Conservation (phyloP, 73 alveolate species). For the Stentor roeselii region DNA sequence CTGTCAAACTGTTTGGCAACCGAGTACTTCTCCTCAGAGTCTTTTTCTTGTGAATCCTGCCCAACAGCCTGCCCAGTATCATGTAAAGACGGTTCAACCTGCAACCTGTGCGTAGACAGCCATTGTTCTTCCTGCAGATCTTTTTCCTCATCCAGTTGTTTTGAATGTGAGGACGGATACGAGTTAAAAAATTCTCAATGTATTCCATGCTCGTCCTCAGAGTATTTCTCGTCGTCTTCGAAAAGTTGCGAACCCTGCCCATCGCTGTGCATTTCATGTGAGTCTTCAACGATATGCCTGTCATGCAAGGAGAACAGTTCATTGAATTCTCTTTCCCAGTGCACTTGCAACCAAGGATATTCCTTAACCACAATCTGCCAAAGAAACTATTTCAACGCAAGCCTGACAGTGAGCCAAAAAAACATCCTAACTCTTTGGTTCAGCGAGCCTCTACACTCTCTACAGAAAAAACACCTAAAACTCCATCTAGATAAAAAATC, state of each 20-base stretch:
- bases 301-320: neutral
- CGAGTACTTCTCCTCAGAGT: neutral
- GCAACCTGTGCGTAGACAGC: neutral
- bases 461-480: neutral
- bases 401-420: neutral
- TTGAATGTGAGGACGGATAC: neutral
- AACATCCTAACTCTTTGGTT: neutral
- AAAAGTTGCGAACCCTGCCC: neutral
- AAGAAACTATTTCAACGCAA: neutral
- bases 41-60: neutral
- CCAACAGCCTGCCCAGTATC: neutral
- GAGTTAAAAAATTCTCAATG: neutral
- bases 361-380: neutral
- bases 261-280: neutral
- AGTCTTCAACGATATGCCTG: neutral
- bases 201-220: neutral
- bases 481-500: neutral
- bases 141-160: neutral
- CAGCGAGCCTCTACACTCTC: neutral
- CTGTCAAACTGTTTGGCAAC: neutral
- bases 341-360: neutral
- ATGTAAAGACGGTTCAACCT: neutral
- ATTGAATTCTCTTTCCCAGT: neutral
- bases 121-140: neutral
- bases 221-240: neutral